Percentiles rank a stretch among this genome's conserved stretches.
These are phyloP conservation scores for Verticillium dahliae DNA, from an alignment of 2,329 filamentous ascomycete species.

Conservation along the genomic window DNA sequence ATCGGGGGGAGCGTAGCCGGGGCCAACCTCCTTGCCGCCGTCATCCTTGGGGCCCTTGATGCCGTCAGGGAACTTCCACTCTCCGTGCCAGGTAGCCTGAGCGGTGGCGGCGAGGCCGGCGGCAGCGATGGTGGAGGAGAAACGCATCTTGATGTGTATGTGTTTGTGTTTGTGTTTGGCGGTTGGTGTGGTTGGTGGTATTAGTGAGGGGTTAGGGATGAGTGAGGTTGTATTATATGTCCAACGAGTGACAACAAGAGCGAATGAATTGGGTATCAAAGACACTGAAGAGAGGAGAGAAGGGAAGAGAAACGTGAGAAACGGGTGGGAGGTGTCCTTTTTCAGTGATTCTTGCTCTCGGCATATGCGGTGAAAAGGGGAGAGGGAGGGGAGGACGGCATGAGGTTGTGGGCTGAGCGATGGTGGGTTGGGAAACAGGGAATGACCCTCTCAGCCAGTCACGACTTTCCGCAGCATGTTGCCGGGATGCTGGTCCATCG, in stretches of 20 bases:
- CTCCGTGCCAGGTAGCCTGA: slow-evolving; percentile 10
- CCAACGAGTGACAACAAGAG: slow-evolving; percentile 11
- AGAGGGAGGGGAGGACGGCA: neutral
- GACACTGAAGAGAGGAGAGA: slow-evolving; percentile 11
- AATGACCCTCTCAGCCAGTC: neutral
- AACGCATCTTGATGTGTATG: slow-evolving; percentile 9
- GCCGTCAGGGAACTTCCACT: slow-evolving; percentile 14
- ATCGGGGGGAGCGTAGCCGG: slow-evolving; percentile 14
- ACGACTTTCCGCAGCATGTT: neutral
- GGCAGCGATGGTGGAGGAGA: slow-evolving; percentile 7
- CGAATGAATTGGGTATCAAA: slow-evolving; percentile 14
- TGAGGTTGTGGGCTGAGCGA: neutral
- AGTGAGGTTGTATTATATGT: slow-evolving; percentile 2
- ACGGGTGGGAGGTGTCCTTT: slow-evolving; percentile 5
- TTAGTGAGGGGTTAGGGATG: neutral
- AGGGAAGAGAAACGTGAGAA: neutral
- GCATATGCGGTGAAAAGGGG: neutral
- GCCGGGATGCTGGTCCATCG: neutral
- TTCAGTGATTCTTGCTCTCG: slow-evolving; percentile 5
- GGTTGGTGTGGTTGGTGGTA: neutral
- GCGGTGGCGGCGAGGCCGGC: slow-evolving; percentile 11
- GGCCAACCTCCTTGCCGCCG: slow-evolving; percentile 13
- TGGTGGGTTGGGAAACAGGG: neutral
- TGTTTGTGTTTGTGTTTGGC: slow-evolving; percentile 1
- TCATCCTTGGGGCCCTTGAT: slow-evolving; percentile 8